Conservation (phyloP, 345 rosid species). For the Garcia nutans region DNA sequence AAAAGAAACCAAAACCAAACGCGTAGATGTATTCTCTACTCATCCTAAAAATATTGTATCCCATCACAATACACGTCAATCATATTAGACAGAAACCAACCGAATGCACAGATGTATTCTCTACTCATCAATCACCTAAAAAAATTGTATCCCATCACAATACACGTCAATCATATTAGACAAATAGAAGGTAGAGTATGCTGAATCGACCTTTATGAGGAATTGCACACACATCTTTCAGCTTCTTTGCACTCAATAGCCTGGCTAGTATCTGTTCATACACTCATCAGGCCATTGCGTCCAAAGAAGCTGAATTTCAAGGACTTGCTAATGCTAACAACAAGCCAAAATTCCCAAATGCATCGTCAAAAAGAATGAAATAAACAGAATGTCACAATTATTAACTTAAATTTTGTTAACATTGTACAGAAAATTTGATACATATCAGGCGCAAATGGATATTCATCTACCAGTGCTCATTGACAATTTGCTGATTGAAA, state of each 20-base stretch:
- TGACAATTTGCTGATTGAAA: not conserved
- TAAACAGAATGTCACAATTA: no score
- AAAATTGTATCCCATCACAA: not conserved
- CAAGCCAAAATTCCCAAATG: not conserved
- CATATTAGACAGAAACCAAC: not conserved
- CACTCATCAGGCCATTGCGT: not conserved
- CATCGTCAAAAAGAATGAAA: not conserved
- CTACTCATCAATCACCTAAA: not conserved
- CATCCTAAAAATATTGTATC: not conserved
- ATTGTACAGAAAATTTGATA: not conserved
- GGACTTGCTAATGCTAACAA: not conserved
- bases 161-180: not conserved
- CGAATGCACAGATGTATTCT: no score
- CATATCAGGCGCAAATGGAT: not conserved
- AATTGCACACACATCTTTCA: not conserved
- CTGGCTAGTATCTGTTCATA: not conserved
- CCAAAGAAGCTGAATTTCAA: not conserved
- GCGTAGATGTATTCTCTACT: not conserved
- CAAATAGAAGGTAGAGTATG: not conserved
- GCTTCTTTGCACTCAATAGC: constrained; percentile 6
- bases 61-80: not conserved
- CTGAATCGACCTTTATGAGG: not conserved
- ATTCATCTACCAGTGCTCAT: not conserved
- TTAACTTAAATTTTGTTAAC: no score
- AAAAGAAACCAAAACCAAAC: not conserved